Evolutionary conservation across 441 rosid genomes (phyloP).

Genomic region (Melastoma candidum): DNA sequence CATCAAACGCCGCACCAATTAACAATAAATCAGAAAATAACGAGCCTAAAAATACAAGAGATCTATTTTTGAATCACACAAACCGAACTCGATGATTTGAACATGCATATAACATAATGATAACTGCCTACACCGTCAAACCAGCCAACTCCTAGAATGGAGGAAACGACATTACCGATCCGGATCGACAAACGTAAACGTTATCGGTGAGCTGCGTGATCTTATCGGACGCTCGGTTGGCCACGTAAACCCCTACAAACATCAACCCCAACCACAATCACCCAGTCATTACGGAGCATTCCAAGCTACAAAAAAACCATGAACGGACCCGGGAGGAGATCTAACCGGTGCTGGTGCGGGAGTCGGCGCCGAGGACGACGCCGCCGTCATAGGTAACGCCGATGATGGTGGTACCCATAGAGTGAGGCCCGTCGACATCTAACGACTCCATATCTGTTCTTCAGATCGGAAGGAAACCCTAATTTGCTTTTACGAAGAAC

Average conservation of each 20-base stretch:
- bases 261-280: too few species aligned
- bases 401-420: conserved; percentile 96
- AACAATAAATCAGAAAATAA: neutral
- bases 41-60: too few species aligned
- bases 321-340: neutral
- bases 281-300: too few species aligned
- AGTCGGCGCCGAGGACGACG: conserved; percentile 93
- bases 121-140: too few species aligned
- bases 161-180: too few species aligned
- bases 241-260: too few species aligned
- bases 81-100: neutral
- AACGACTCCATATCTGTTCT: conserved; percentile 18
- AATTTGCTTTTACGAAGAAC: neutral
- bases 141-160: too few species aligned
- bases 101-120: neutral
- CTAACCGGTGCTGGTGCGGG: conserved; percentile 93
- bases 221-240: too few species aligned
- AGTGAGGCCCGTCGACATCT: conserved; percentile 53
- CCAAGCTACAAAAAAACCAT: too few species aligned
- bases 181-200: too few species aligned
- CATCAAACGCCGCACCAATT: neutral
- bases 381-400: conserved; percentile 91
- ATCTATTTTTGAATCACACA: too few species aligned
- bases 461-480: conserved; percentile 2
- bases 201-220: too few species aligned